Base-by-base conservation (phyloP, 2,329 filamentous ascomycete genomes). In the Hypoxylon sp. region DNA sequence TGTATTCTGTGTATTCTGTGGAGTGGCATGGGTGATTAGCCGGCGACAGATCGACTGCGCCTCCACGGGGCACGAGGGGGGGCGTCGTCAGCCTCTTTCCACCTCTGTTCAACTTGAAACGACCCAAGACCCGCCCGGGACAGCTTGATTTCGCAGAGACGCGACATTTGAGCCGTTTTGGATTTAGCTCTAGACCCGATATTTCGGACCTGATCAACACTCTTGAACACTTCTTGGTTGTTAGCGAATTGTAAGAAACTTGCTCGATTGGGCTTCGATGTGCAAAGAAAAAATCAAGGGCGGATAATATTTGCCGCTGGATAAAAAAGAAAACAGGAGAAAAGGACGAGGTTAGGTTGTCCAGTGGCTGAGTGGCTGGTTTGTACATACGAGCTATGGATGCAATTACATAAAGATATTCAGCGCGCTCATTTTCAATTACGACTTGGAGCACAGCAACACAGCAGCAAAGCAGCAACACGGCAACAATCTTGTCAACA, bases 41-140 rank as follows among this genome's bases (percentile, higher is more conserved):
- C 63, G 65, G 57, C 53, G 61, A 45, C 59, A 60, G 65, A 57
- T 63, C 52, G 63, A 67, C 68, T 67, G 68, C 68, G 68, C 68
- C 68, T 69, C 68, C 46, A 60, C 38, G 55, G 34, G 57, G 61
- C 57, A 58, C 53, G 64, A 66, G 38, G 28, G 28, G 28, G 23
- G 46, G 41, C 56, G 51, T 71, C 68, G 68, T 71, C 63, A 71
- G 65, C 65, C 48, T 53, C 62, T 69, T 62, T 43, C 14, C 23
- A 46, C 25, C 52, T 45, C 28, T 48, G 23, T 19, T 23, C 38
- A 36, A 68, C 50, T 64, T 71, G 68, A 71, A 71, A 71, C 68
- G 55, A 50, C 5, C 60, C 50, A 61, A 63, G 68, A 57, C 62
- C 59, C 62, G 52, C 57, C 50, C 30, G 51, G 7, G 17, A 34